Base-by-base conservation (phyloP, 306 rosid species). In the Citrullus mucosospermus region DNA sequence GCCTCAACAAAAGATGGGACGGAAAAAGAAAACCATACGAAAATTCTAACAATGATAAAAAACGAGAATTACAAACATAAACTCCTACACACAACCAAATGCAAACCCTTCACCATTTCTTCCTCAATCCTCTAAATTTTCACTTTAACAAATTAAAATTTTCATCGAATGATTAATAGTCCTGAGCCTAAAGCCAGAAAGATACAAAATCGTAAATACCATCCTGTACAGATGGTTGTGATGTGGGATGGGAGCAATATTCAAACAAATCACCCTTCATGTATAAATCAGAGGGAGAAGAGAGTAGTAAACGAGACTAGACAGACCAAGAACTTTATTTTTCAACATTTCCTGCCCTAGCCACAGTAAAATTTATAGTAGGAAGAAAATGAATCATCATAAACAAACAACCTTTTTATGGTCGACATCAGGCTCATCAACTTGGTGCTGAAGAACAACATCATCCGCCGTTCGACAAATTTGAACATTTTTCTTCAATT, bases 401-500 rank as follows among this genome's bases (percentile, higher is more conserved):
- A 75, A 79, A 57, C 13, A 8, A 9, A 54, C 20, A 67, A 74
- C 99, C 98, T 88, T 92, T 82, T 85, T 91, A 69, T 66, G 79
- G 80, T 88, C 96, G 57, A 80, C 74, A 81, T 90, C 91, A 61
- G 62, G 84, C 83, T 88, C 96, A 38, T 86, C 93, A 56, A 78
- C 76, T 38, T 20, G 81, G 43, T 92, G 89, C 71, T 88, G 88
- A 87, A 96, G 93, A 80, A 89, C 86, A 83, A 91, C 87, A 80
- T 96, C 99, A 77, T 85, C 91, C 12, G 87, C 82, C 5, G 88
- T 82, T 81, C 91, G 90, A 82, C 82, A 85, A 80, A 93, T 90
- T 85, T 92, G 97, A 81, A 74, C 79, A 78, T 89, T 96, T 86
- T 90, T 96, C 44, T 59, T 81, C 82, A 96, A 83, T 75, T 92